Conservation (phyloP, 225 moss, liverwort and hornwort genomes). For the Pseudoscleropodium purum region DNA sequence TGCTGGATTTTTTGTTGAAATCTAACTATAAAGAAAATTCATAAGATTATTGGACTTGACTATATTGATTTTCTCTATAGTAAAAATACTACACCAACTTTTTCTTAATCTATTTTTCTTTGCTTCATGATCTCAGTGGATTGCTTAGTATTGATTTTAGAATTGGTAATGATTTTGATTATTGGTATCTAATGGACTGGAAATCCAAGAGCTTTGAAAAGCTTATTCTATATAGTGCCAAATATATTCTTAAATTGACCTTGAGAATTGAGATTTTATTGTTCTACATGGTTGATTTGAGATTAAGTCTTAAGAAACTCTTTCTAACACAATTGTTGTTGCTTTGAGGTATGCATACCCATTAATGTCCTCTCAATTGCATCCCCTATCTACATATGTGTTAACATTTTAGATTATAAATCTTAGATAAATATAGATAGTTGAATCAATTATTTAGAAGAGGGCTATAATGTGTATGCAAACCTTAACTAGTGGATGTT, state of each 20-base stretch:
- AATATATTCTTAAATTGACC: not conserved
- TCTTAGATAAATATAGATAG: not conserved
- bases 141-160: not conserved
- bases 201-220: not conserved
- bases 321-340: not conserved
- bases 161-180: not conserved
- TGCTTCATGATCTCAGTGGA: not conserved
- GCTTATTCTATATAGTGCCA: not conserved
- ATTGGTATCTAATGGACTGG: not conserved
- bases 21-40: no score
- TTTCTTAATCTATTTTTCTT: not conserved
- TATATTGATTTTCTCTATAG: not conserved
- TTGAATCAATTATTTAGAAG: not conserved
- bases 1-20: no score
- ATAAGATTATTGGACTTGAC: no score
- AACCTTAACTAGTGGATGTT: not conserved
- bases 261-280: not conserved
- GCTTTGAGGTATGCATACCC: not conserved
- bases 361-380: not conserved
- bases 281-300: not conserved
- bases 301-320: not conserved
- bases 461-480: not conserved
- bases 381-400: not conserved
- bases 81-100: not conserved
- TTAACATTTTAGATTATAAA: not conserved